Base-by-base conservation (phyloP, 164 flowering plant species). In the Magnolia sinica region DNA sequence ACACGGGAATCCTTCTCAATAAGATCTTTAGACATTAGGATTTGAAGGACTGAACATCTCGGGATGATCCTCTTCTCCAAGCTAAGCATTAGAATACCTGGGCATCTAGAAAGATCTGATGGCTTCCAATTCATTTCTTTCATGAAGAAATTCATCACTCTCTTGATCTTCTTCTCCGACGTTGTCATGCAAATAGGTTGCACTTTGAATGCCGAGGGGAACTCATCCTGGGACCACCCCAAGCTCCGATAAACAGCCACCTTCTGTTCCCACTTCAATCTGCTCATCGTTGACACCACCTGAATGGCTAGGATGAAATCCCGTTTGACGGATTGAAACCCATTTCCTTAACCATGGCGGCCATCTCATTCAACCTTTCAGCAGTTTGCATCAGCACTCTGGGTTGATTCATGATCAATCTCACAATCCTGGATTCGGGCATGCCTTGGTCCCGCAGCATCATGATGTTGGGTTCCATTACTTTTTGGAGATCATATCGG, bases 321-420 rank as follows among this genome's bases (percentile, higher is more conserved):
- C 8, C 6, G 23, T 9, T 49, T 0, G 23, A 70, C 1, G 72
- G 72, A 19, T 70, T 7, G 11, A 70, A 70, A 37, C 22, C 55
- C 72, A 49, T 49, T 49, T 58, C 20, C 66, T 58, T 58, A 59
- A 58, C 64, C 37, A 50, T 11, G 27, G 27, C 7, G 6, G 29
- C 74, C 14, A 73, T 27, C 74, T 73, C 74, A 11, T 55, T 59
- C 19, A 73, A 73, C 74, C 20, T 67, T 3, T 24, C 65, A 2
- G 27, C 19, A 19, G 23, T 29, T 49, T 20, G 19, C 19, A 52
- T 9, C 49, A 58, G 37, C 16, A 31, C 23, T 73, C 45, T 29
- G 14, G 74, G 66, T 14, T 29, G 14, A 18, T 1, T 18, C 13
- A 27, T 5, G 8, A 73, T 55, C 64, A 73, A 20, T 27, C 27